Evolutionary conservation across 1,284 basidiomycete species (phyloP), one percentile per base, ranked within the genome.

Genomic region (Ustilago curta): DNA sequence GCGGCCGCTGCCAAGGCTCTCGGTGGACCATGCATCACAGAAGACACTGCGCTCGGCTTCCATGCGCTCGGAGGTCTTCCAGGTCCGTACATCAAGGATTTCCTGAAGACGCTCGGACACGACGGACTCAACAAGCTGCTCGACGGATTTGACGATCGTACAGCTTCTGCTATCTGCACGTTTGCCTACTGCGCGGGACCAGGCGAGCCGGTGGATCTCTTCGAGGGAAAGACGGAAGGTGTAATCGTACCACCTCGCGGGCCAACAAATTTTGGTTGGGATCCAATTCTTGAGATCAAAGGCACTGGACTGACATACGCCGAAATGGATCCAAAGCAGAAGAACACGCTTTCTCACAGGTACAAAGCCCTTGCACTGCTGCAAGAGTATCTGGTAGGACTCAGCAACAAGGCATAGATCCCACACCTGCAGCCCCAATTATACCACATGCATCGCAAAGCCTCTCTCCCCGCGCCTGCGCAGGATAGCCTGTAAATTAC

Each of bases 31-130:
- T 96, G 94, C 81, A 94, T 99, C 72, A 98, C 95, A 0, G 96
- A 99, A 68, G 97, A 99, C 85, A 98, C 96, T 0, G 94, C 96
- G 0, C 89, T 99, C 5, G 93, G 91, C 80, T 98, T 95, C 83
- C 90, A 91, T 75, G 95, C 95, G 0, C 87, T 98, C 37, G 89
- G 91, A 42, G 95, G 94, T 0, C 89, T 99, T 7, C 96, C 96
- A 2, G 97, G 96, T 0, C 95, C 95, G 0, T 99, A 97, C 86
- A 97, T 99, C 88, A 99, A 99, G 83, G 89, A 94, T 81, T 82
- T 79, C 49, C 59, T 79, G 59, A 69, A 67, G 49, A 67, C 60
- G 7, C 49, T 81, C 42, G 79, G 77, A 12, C 71, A 69, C 43
- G 65, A 79, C 88, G 95, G 96, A 31, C 87, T 99, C 23, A 95